Evolutionary conservation across 345 rosid species (phyloP), one percentile per base, ranked within the genome.

Genomic region (Murraya paniculata): DNA sequence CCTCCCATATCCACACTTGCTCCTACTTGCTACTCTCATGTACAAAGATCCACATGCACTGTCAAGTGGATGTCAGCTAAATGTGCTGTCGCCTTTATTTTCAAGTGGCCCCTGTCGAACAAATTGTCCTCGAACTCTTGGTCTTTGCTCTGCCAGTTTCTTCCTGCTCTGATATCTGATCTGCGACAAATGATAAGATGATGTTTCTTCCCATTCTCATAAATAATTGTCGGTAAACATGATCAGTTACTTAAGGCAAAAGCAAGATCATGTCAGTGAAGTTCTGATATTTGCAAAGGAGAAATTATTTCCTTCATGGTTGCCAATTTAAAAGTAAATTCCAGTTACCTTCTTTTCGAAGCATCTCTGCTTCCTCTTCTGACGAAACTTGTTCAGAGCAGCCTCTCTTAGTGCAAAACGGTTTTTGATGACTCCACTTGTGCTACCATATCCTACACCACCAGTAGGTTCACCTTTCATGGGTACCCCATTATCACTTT

Each of bases 351-450:
- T 89, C 81, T 87, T 89, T 78, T 85, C 86, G 45, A 86, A 89
- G 85, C 92, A 90, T 77, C 92, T 75, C 68, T 90, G 84, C 76
- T 89, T 90, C 76, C 92, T 86, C 83, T 90, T 89, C 83, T 81
- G 88, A 56, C 91, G 90, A 79, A 89, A 90, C 78, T 90, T 89
- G 76, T 78, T 76, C 73, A 89, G 69, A 38, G 91, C 92, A 69
- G 90, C 92, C 78, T 87, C 92, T 86, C 91, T 87, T 45, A 65
- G 88, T 31, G 86, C 58, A 66, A 67, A 41, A 74, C 72, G 78
- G 41, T 75, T 81, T 66, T 62, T 80, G 74, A 80, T 78, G 30
- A 67, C 71, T 50, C 84, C 80, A 59, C 45, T 78, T 31, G 45
- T 39, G 69, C 78, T 65, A 61, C 22, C 56, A 16, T 61, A 68